Evolutionary conservation across 106 monocot genomes (phyloP), one percentile per base, ranked within the genome.

Genomic region (Chionographis japonica): DNA sequence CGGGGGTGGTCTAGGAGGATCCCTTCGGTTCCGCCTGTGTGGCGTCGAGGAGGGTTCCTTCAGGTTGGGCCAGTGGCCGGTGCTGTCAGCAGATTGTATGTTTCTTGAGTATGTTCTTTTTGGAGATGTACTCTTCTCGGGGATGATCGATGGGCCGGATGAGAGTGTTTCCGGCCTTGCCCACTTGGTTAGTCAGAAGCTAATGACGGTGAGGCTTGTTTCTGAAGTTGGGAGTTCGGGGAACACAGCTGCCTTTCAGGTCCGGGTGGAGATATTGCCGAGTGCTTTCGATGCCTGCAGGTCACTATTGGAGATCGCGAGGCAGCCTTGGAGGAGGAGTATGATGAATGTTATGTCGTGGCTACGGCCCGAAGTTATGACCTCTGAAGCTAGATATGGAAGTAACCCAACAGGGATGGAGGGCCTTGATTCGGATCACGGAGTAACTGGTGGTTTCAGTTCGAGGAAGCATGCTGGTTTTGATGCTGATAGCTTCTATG

Each of bases 241-340:
- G 2, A 37, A 60, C 42, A 52, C 70, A 70, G 65, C 72, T 20
- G 82, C 89, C 0, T 63, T 90, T 73, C 83, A 78, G 69, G 18
- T 90, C 54, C 87, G 92, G 68, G 83, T 92, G 54, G 85, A 87
- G 69, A 77, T 98, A 55, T 35, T 90, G 62, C 79, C 49, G 65
- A 85, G 53, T 67, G 81, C 85, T 65, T 87, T 93, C 76, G 72
- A 81, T 67, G 76, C 90, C 50, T 90, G 85, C 50, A 74, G 75
- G 51, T 88, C 90, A 11, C 69, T 93, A 15, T 51, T 93, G 64
- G 93, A 98, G 68, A 68, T 72, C 54, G 65, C 54, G 15, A 81
- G 97, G 72, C 78, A 90, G 17, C 87, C 97, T 14, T 98, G 97
- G 92, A 73, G 75, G 63, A 98, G 87, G 77, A 98, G 85, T 61